These are phyloP conservation scores for Talaromyces verruculosus DNA, from an alignment of 2,329 filamentous ascomycete species.

Conservation along the genomic window DNA sequence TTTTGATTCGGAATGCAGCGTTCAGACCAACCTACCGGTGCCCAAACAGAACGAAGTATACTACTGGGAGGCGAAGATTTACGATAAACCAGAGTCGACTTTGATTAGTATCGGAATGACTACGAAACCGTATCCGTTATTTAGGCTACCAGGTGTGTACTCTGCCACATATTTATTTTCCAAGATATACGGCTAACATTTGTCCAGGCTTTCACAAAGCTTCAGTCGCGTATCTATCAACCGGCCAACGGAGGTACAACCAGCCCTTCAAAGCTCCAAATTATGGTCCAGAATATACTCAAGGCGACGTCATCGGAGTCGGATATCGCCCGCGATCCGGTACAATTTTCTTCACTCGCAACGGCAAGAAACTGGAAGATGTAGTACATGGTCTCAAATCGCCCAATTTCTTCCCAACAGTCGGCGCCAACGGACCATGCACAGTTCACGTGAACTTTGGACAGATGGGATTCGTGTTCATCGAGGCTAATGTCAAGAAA, in stretches of 20 bases:
- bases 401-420: constrained; percentile 95
- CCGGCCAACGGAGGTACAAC: constrained; percentile 82
- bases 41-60: constrained; percentile 99
- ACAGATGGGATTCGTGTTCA: constrained; percentile 97
- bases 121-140: constrained; percentile 95
- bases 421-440: constrained; percentile 93
- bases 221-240: constrained; percentile 87
- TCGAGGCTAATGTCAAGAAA: constrained; percentile 99
- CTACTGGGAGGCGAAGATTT: constrained; percentile 99
- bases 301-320: constrained; percentile 93
- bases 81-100: constrained; percentile 90
- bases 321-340: constrained; percentile 93
- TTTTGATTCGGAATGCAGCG: constrained; percentile 95
- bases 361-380: constrained; percentile 95
- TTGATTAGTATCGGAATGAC: constrained; percentile 88
- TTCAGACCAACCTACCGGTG: constrained; percentile 93
- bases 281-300: constrained; percentile 81
- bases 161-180: neutral
- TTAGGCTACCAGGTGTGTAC: constrained; percentile 80
- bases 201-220: constrained; percentile 79
- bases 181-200: neutral
- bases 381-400: constrained; percentile 88
- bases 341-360: constrained; percentile 95
- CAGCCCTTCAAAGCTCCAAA: constrained; percentile 79
- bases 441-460: constrained; percentile 96